A percentile compares a stretch with the other conserved stretches of the same genome.
Evolutionary conservation across 768 basidiomycete genomes (phyloP).

Genomic region (Suillus variegatus): DNA sequence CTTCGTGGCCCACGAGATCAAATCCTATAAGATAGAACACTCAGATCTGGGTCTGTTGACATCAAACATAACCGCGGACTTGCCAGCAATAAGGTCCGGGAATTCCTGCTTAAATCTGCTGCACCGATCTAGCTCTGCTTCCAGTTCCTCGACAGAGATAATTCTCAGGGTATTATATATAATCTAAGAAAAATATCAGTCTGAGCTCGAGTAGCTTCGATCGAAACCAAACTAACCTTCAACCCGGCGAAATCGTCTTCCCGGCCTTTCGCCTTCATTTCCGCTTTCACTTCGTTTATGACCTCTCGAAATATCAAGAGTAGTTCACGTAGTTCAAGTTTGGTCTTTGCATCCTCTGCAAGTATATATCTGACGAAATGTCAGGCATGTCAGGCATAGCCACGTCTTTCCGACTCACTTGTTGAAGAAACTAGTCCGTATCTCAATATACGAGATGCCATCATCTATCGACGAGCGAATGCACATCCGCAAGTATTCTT

Average conservation of each 20-base stretch:
- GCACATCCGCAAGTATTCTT: conserved; percentile 28
- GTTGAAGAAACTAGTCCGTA: conserved; percentile 39
- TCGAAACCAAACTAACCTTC: conserved; percentile 28
- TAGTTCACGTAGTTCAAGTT: conserved; percentile 39
- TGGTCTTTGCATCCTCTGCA: conserved; percentile 38
- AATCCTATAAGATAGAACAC: conserved; percentile 34
- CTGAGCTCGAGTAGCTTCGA: neutral
- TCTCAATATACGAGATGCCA: conserved; percentile 47
- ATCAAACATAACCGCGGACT: neutral
- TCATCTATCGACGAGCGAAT: conserved; percentile 43
- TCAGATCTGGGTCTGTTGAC: neutral
- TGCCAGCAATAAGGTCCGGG: conserved; percentile 47
- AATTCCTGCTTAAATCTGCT: conserved; percentile 45
- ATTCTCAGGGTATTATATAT: conserved; percentile 44
- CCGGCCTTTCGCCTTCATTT: conserved; percentile 36
- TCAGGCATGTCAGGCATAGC: neutral
- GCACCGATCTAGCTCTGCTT: conserved; percentile 45
- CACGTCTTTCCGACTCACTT: conserved; percentile 28
- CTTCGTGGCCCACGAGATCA: conserved; percentile 51
- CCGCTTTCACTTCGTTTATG: conserved; percentile 36
- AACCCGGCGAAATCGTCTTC: conserved; percentile 44
- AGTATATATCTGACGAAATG: conserved; percentile 39
- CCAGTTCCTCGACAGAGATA: conserved; percentile 38
- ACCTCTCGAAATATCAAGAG: conserved; percentile 35
- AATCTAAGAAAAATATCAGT: conserved; percentile 28